Base-by-base conservation (phyloP, 345 rosid species). In the Euphorbia tirucalli region DNA sequence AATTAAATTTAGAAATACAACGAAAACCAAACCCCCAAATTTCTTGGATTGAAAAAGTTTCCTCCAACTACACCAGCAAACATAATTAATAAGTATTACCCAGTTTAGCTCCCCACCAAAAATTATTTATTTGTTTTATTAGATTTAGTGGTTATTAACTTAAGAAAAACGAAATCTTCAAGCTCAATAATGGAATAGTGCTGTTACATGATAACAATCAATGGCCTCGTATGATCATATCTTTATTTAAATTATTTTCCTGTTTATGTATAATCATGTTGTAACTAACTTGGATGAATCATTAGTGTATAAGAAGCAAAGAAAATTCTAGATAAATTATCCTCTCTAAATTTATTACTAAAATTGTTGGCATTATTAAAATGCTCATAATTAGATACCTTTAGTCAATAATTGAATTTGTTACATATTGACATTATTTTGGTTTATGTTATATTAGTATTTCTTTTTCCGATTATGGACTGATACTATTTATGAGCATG, bases 81-180 rank as follows among this genome's bases (percentile, higher is more conserved):
- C n/a, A n/a, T n/a, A n/a, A n/a, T n/a, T n/a, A n/a, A n/a, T n/a
- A n/a, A n/a, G n/a, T n/a, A n/a, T n/a, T n/a, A n/a, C n/a, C n/a
- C n/a, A n/a, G n/a, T n/a, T n/a, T n/a, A n/a, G n/a, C n/a, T n/a
- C n/a, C n/a, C n/a, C n/a, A n/a, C n/a, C n/a, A n/a, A n/a, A n/a
- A n/a, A n/a, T n/a, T n/a, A 35, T 35, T 35, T 3, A 35, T 35
- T 35, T 35, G 39, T 3, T 7, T 35, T 35, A 35, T 35, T 35
- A 35, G 3, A 35, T 35, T 35, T 44, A 46, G 69, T 46, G 35
- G 56, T 65, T 65, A 46, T 13, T 65, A 43, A 65, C 69, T 65
- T 65, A 25, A 65, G 28, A 19, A 25, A 44, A 65, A 43, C 54
- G 37, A 46, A 65, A 65, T 65, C 69, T 65, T 65, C 69, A 65